These are phyloP conservation scores for Cytospora piceae DNA, from an alignment of 2,329 filamentous ascomycete species.

Conservation along the genomic window DNA sequence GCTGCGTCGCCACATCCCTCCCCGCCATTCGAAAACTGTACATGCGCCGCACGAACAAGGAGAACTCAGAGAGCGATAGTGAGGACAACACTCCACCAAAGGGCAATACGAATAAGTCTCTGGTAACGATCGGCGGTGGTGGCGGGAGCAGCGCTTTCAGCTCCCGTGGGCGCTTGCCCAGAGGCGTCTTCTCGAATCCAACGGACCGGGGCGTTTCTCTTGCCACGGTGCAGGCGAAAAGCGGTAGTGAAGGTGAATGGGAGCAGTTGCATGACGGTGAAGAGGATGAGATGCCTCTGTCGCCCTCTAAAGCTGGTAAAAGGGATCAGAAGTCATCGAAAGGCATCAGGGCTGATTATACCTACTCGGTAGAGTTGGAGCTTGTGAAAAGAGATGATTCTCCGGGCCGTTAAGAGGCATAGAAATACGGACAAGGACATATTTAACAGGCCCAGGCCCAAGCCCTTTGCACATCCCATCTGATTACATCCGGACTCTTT, in stretches of 20 bases:
- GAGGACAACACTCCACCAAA: neutral
- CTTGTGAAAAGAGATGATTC: neutral
- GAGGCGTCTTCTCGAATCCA: neutral
- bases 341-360: slow-evolving; percentile 3
- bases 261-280: slow-evolving; percentile 7
- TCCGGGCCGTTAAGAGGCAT: neutral
- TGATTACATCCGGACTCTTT: neutral
- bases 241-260: slow-evolving; percentile 16
- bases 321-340: neutral
- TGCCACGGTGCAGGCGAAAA: neutral
- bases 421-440: no score
- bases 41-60: slow-evolving; percentile 6
- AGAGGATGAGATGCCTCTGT: slow-evolving; percentile 12
- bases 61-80: neutral
- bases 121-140: slow-evolving; percentile 19
- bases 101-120: neutral
- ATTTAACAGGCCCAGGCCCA: neutral
- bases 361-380: neutral
- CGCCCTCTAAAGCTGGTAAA: neutral
- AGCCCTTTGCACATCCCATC: neutral
- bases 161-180: neutral
- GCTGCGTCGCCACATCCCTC: slow-evolving; percentile 22
- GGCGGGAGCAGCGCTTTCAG: slow-evolving; percentile 7
- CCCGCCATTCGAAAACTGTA: slow-evolving; percentile 19
- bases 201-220: neutral